Percentiles rank a stretch among this genome's conserved stretches.
Evolutionary conservation across 2,329 filamentous ascomycete species (phyloP).

Genomic region (Fusarium duplospermum): DNA sequence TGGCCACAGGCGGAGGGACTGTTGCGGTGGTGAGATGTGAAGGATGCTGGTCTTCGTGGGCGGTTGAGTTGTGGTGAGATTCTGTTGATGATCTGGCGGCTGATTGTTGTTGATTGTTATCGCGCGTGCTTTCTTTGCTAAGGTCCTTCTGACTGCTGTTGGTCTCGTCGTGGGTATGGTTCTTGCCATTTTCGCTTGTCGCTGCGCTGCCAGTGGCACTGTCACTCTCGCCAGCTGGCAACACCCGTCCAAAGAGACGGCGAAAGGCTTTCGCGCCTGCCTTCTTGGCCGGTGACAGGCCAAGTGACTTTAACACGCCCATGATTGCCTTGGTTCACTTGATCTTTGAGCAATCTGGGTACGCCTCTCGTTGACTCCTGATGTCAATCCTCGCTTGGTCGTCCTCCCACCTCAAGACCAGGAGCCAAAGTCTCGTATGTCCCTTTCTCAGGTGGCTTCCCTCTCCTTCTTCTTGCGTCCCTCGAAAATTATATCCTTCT

Average conservation of each 20-base stretch:
- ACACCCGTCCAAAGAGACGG: constrained; percentile 45
- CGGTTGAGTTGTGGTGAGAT: neutral
- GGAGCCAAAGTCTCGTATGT: neutral
- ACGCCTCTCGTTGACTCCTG: neutral
- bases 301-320: constrained; percentile 45
- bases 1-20: constrained; percentile 17
- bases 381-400: neutral
- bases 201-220: constrained; percentile 18
- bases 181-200: constrained; percentile 30
- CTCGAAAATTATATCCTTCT: neutral
- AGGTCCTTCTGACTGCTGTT: constrained; percentile 9
- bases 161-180: constrained; percentile 16
- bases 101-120: constrained; percentile 5
- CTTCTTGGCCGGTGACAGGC: constrained; percentile 47
- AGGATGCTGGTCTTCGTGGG: neutral
- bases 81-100: neutral
- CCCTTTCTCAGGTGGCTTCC: neutral
- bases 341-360: neutral
- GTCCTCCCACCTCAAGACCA: neutral
- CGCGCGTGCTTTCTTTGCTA: constrained; percentile 1
- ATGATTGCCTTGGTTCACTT: constrained; percentile 27
- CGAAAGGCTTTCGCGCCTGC: constrained; percentile 47
- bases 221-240: constrained; percentile 40
- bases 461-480: neutral
- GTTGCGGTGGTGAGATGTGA: neutral